Evolutionary conservation across 78 protist species (phyloP), one percentile per base, ranked within the genome.

Genomic region (Speleostelium caveatum): DNA sequence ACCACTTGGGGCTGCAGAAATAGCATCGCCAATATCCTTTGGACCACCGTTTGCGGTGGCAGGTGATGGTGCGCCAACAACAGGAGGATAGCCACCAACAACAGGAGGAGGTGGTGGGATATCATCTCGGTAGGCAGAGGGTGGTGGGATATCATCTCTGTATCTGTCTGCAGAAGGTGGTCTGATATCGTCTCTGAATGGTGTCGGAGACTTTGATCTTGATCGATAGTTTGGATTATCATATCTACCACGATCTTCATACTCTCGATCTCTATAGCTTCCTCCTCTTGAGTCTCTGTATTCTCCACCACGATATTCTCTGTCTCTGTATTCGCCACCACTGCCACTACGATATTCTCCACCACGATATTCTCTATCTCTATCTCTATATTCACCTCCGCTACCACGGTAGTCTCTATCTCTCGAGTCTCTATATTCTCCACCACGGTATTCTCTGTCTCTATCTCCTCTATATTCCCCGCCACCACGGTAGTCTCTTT

Each of bases 381-480:
- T 32, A n/a, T 33, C 60, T 24, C 72, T n/a, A 38, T 61, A 41
- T 21, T 85, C 56, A 22, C 69, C 62, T 30, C 77, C 45, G n/a
- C n/a, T n/a, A n/a, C n/a, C n/a, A n/a, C n/a, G n/a, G n/a, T n/a
- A n/a, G 76, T 73, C 87, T 33, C 72, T 51, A 62, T 63, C 83
- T 33, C 86, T 53, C 26, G 28, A 49, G 14, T 80, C 67, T 0
- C 83, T 33, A 36, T 75, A 24, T n/a, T 63, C 73, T 53, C 94
- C 38, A 12, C 78, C 41, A 30, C 76, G 62, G 33, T 36, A 41
- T 17, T 30, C 87, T 21, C 93, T 58, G 22, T 51, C 63, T 73
- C 86, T 73, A 28, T 38, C 75, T 41, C 59, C 24, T 30, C 89
- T 17, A 38, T 71, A 56, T 1, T 58, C 71, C 17, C 89, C 16